Conservation (phyloP, 2,329 filamentous ascomycete species). For the Alternaria viburni region DNA sequence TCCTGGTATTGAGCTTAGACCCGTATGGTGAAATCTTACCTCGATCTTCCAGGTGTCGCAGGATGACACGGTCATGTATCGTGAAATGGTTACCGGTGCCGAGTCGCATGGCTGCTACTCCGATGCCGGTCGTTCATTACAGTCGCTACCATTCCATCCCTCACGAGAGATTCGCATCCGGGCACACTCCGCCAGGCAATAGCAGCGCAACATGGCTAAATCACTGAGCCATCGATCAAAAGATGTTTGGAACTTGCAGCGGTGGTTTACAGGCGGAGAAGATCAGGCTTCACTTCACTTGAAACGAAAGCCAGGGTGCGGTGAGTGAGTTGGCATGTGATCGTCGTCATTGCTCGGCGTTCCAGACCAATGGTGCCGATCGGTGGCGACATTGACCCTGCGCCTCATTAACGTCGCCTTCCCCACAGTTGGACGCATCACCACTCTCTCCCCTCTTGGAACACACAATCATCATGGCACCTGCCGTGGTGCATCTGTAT, state of each 20-base stretch:
- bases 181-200: background rate
- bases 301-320: background rate
- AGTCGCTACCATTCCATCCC: background rate
- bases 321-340: constrained; percentile 19
- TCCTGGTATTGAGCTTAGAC: background rate
- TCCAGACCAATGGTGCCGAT: constrained; percentile 14
- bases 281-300: background rate
- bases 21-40: background rate
- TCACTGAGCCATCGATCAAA: background rate
- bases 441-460: constrained; percentile 22
- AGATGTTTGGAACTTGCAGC: too few species aligned
- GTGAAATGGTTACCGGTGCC: background rate
- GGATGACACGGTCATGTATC: background rate
- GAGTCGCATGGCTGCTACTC: background rate
- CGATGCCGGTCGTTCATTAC: background rate
- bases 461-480: constrained; percentile 44
- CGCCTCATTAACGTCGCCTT: constrained; percentile 28
- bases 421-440: constrained; percentile 24
- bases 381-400: constrained; percentile 24
- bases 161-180: background rate
- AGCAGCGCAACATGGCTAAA: background rate
- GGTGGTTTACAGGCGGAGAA: background rate
- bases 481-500: constrained; percentile 47
- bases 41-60: background rate
- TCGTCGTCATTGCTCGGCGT: constrained; percentile 23